Evolutionary conservation across 2,329 filamentous ascomycete genomes (phyloP).

Genomic region (Capronia epimyces): DNA sequence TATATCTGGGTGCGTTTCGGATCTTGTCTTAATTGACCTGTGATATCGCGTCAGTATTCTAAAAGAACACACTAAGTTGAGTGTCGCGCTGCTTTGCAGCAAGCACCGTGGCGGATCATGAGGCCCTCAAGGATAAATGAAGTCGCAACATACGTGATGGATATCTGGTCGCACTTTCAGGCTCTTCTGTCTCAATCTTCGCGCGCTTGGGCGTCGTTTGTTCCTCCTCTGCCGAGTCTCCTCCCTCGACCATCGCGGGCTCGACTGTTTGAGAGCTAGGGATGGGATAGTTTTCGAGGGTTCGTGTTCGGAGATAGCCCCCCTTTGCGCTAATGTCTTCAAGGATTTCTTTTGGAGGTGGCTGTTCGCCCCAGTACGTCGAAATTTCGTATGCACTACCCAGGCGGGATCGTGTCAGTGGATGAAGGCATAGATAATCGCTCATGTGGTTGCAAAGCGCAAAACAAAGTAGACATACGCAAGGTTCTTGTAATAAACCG

Average conservation of each 20-base stretch:
- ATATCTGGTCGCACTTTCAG: constrained; percentile 40
- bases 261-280: constrained; percentile 37
- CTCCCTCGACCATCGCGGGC: constrained; percentile 25
- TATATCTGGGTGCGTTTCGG: constrained; percentile 79
- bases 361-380: constrained; percentile 69
- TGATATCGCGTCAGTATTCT: constrained; percentile 9
- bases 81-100: not conserved
- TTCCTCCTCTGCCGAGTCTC: constrained; percentile 41
- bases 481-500: constrained; percentile 83
- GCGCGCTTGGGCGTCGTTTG: constrained; percentile 49
- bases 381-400: constrained; percentile 72
- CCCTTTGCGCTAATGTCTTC: constrained; percentile 77
- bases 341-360: constrained; percentile 80
- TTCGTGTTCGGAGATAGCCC: constrained; percentile 70
- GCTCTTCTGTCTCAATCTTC: constrained; percentile 46
- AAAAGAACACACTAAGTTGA: not conserved
- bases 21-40: constrained; percentile 60
- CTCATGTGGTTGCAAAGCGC: not conserved
- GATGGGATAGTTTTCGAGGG: constrained; percentile 65
- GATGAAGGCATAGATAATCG: not conserved
- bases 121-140: not conserved
- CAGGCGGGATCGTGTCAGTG: not conserved
- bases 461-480: constrained; percentile 45
- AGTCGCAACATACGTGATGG: constrained; percentile 19
- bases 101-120: no score